These are phyloP conservation scores for Penicillium robsamsonii DNA, from an alignment of 495 filamentous ascomycete species.

Conservation along the genomic window DNA sequence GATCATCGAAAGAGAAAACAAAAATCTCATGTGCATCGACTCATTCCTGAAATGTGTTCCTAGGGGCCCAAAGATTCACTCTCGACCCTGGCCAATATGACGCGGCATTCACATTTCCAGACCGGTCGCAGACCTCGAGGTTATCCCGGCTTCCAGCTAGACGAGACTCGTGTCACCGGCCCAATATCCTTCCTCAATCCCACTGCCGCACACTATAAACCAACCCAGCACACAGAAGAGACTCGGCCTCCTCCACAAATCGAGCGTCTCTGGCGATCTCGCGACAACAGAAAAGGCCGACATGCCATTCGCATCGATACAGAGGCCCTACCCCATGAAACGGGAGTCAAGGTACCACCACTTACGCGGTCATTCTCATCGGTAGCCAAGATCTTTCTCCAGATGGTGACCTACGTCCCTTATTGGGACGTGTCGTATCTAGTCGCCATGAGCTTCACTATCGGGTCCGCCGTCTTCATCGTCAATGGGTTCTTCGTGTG, in stretches of 20 bases:
- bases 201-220: constrained; percentile 19
- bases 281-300: constrained; percentile 72
- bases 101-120: constrained; percentile 21
- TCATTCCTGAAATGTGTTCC: background rate
- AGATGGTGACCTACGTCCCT: constrained; percentile 58
- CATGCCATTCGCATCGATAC: constrained; percentile 55
- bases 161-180: constrained; percentile 19
- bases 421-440: constrained; percentile 70
- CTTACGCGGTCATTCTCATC: constrained; percentile 42
- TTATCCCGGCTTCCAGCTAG: constrained; percentile 15
- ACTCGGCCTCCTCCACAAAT: constrained; percentile 16
- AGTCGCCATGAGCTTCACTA: constrained; percentile 62
- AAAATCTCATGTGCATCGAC: background rate
- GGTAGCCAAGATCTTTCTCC: constrained; percentile 44
- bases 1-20: background rate
- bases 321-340: constrained; percentile 18
- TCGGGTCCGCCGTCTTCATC: constrained; percentile 63
- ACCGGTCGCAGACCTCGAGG: constrained; percentile 18
- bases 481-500: constrained; percentile 69
- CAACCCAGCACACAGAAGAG: constrained; percentile 1
- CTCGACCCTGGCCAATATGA: constrained; percentile 7
- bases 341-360: constrained; percentile 35
- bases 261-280: constrained; percentile 56
- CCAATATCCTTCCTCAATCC: constrained; percentile 26
- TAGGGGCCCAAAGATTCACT: background rate